A percentile compares a stretch with the other conserved stretches of the same genome.
Evolutionary conservation across 352 stramenopile species (phyloP).

Genomic region (Phytopythium helicoides): DNA sequence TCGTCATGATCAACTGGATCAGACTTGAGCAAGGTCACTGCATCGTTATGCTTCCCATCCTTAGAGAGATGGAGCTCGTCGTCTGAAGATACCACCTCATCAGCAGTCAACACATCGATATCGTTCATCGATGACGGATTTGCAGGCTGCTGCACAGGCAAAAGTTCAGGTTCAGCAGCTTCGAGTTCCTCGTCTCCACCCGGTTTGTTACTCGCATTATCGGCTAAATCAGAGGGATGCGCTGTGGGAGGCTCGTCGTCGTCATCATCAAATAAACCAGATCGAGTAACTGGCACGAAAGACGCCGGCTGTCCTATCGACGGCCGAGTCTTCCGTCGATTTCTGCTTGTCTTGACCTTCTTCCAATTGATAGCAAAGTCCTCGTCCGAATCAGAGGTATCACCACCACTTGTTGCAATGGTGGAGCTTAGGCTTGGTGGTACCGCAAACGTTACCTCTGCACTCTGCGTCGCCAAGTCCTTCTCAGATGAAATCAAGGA

Average conservation of each 20-base stretch:
- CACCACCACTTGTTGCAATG: background rate
- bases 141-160: too few species aligned
- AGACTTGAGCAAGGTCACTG: too few species aligned
- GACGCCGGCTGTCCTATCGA: constrained; percentile 4
- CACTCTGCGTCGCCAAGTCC: background rate
- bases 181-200: background rate
- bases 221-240: too few species aligned
- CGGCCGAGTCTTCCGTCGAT: constrained; percentile 11
- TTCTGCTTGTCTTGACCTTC: constrained; percentile 36
- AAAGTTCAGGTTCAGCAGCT: too few species aligned
- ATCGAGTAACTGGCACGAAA: background rate
- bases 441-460: background rate
- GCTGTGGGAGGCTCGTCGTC: too few species aligned
- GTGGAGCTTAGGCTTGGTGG: background rate
- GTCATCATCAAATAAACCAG: constrained; percentile 6
- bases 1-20: background rate
- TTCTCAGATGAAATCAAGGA: too few species aligned
- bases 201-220: background rate
- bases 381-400: constrained; percentile 27
- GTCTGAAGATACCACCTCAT: too few species aligned
- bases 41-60: too few species aligned
- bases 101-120: too few species aligned
- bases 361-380: constrained; percentile 42
- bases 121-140: too few species aligned
- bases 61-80: too few species aligned